Conservation (phyloP, 257 asterid genomes). For the Solanum gandarillasii region DNA sequence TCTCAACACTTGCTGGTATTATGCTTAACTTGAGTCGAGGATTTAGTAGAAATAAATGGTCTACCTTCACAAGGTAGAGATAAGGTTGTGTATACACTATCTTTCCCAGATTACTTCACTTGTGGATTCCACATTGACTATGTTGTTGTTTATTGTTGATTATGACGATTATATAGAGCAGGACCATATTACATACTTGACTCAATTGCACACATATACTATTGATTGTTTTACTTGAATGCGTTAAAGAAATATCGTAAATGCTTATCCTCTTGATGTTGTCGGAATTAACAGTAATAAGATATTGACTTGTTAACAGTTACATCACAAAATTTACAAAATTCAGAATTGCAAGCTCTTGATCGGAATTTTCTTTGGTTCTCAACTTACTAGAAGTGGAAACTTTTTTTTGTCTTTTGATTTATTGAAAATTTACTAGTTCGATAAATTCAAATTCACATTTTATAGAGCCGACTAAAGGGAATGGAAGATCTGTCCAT, state of each 20-base stretch:
- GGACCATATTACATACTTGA: background rate
- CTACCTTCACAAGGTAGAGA: background rate
- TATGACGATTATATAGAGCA: too few species aligned
- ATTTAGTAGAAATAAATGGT: too few species aligned
- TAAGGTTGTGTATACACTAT: too few species aligned
- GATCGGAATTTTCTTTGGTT: background rate
- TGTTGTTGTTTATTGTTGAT: too few species aligned
- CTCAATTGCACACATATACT: background rate
- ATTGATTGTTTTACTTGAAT: background rate
- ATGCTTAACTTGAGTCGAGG: background rate
- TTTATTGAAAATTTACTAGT: background rate
- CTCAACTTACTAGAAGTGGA: background rate
- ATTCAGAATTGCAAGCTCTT: background rate
- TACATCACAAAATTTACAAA: background rate
- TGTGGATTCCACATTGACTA: too few species aligned
- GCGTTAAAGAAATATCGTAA: background rate
- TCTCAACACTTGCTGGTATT: background rate
- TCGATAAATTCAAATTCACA: background rate
- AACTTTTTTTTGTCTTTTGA: background rate
- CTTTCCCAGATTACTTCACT: background rate
- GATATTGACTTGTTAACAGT: background rate
- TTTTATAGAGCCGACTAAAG: background rate
- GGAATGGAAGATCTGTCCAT: accelerated
- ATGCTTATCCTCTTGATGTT: background rate
- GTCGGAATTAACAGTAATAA: background rate